Evolutionary conservation across 1,284 basidiomycete genomes (phyloP).

Genomic region (Tetrapyrgos nigripes): DNA sequence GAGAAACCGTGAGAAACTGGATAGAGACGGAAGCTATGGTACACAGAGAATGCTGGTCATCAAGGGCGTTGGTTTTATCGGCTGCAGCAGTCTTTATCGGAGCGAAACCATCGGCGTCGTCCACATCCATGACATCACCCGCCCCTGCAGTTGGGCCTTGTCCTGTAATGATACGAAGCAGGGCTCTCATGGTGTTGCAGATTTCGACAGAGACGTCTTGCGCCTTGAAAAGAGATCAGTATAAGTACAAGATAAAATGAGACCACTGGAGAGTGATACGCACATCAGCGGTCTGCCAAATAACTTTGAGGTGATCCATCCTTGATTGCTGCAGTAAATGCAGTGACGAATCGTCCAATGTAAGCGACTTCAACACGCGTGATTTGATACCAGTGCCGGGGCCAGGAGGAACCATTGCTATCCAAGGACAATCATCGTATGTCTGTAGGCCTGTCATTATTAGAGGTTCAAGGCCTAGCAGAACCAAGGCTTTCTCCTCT

Average conservation of each 20-base stretch:
- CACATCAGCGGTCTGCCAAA: constrained; percentile 74
- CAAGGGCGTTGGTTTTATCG: constrained; percentile 32
- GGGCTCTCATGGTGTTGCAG: constrained; percentile 3
- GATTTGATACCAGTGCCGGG: constrained; percentile 70
- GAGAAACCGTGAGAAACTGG: constrained; percentile 59
- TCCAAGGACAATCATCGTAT: constrained; percentile 46
- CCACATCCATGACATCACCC: constrained; percentile 28
- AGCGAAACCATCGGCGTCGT: constrained; percentile 72
- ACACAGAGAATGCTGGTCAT: constrained; percentile 33
- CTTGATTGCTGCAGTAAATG: constrained; percentile 23
- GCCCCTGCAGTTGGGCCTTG: constrained; percentile 18
- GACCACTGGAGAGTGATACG: constrained; percentile 21
- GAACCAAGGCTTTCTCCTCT: constrained; percentile 65
- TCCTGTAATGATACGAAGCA: constrained; percentile 34
- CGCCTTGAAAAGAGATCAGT: constrained; percentile 17
- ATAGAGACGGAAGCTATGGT: constrained; percentile 56
- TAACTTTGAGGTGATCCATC: constrained; percentile 49
- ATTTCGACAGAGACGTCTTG: constrained; percentile 5
- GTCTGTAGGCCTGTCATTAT: constrained; percentile 37
- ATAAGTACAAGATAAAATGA: neutral
- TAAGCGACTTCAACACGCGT: constrained; percentile 50
- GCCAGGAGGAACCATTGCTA: constrained; percentile 68
- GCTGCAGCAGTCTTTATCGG: constrained; percentile 53
- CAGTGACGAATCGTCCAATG: constrained; percentile 14
- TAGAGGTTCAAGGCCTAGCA: constrained; percentile 72